Evolutionary conservation across 2,329 filamentous ascomycete species (phyloP), one percentile per base, ranked within the genome.

Genomic region (Sordariomycetes sp.): DNA sequence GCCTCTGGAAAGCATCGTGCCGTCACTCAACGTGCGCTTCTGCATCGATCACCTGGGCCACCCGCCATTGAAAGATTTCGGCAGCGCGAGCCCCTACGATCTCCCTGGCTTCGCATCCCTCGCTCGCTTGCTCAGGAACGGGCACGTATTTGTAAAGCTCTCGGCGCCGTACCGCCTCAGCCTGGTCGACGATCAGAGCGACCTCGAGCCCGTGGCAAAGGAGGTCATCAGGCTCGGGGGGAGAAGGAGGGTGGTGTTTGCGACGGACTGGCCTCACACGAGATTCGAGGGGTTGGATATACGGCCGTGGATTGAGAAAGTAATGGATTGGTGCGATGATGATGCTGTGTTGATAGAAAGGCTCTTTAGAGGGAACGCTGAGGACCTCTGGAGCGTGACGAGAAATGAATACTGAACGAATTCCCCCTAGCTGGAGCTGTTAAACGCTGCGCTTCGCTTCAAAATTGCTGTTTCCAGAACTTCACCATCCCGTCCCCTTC

Each of bases 191-290:
- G 43, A 59, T 15, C 33, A 20, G 42, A 49, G 52, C 15, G 58
- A 67, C 34, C 43, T 72, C 4, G 58, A 67, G 36, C 55, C 57
- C 4, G 52, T 76, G 31, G 63, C 60, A 16, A 50, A 48, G 15
- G 64, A 72, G 42, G 48, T 75, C 15, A 40, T 75, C 18, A 46
- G 50, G 6, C 52, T 57, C 11, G 63, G 59, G 8, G 58, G 58
- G 3, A 47, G 60, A 24, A 41, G 36, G 18, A 53, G 63, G 14
- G 57, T 72, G n/a, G 61, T 76, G 0, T 77, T 72, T 49, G 72
- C 71, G 2, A 72, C 69, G 2, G 72, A 78, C 44, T 78, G 73
- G 73, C 73, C 73, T 12, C 72, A 77, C 49, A 78, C 74, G 8
- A 58, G 72, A 18, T 76, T 71, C 40, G 65, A 73, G 14, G 65